Evolutionary conservation across 2,329 filamentous ascomycete species (phyloP), one percentile per base, ranked within the genome.

Genomic region (Alternaria sp.): DNA sequence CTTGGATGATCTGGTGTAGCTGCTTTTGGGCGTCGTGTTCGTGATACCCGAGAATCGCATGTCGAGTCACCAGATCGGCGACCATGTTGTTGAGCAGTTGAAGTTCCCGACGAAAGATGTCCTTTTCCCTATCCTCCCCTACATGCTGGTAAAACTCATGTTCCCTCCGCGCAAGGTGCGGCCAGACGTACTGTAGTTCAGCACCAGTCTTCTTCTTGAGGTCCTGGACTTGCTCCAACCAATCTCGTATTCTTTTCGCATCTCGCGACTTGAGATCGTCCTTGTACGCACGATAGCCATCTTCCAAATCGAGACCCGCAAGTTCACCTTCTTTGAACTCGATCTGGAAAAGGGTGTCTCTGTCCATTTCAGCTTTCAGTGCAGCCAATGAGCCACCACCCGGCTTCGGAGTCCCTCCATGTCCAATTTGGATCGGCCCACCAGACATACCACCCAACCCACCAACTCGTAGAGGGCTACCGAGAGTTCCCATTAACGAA

Each of bases 141-240:
- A 34, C 21, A 17, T 64, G 9, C 2, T 54, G 44, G 56, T 70
- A 68, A 24, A 68, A 62, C 7, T 53, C 42, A 7, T 65, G 23
- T 54, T 72, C 69, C 40, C 61, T 70, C 17, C 54, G 31, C 11
- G 39, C 58, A 7, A 70, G 34, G 8, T 50, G 21, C 11, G 60
- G 51, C 69, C 67, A 70, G 3, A 68, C 17, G 13, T 62, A 66
- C 28, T 60, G 54, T 17, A 63, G 24, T 29, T 72, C 68, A 3
- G 28, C 57, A 2, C 36, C 44, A 3, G 53, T 51, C 9, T 41
- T 58, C 10, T 55, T 53, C 9, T 54, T 61, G 8, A 63, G 51
- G 14, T 55, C 42, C 10, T 66, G 46, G 26, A 69, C 39, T 4
- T 60, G 56, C 14, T 63, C 62, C n/a, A 69, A 42, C 39, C 61